A percentile compares a stretch with the other conserved stretches of the same genome.
These are phyloP conservation scores for Quercus phellos DNA, from an alignment of 331 rosid species.

Conservation along the genomic window DNA sequence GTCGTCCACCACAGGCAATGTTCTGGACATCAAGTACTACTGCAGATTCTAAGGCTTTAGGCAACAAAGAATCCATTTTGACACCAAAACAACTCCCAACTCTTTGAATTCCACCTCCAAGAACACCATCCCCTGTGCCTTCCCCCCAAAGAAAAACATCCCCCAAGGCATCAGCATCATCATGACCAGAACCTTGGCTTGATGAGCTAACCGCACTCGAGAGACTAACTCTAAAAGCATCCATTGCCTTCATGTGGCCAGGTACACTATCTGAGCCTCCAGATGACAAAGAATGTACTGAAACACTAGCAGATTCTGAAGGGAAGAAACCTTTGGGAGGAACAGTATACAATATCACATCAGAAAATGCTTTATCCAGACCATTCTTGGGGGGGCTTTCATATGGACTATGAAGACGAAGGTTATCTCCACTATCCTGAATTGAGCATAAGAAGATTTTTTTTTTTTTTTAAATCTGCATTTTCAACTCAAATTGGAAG, in stretches of 20 bases:
- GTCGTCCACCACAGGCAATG: constrained; percentile 94
- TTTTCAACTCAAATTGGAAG: constrained; percentile 11
- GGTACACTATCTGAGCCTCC: constrained; percentile 96
- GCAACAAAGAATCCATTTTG: constrained; percentile 83
- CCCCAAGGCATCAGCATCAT: constrained; percentile 98
- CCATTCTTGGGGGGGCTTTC: constrained; percentile 98
- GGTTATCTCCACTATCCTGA: constrained; percentile 88
- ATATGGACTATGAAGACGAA: constrained; percentile 87
- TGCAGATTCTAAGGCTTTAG: constrained; percentile 94
- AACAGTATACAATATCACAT: constrained; percentile 70
- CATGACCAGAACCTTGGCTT: constrained; percentile 99
- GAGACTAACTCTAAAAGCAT: constrained; percentile 95
- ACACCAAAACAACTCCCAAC: constrained; percentile 60
- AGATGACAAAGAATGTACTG: constrained; percentile 91
- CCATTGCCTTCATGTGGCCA: constrained; percentile 89
- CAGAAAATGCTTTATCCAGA: constrained; percentile 80
- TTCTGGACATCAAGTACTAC: constrained; percentile 95
- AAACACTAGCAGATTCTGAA: constrained; percentile 88
- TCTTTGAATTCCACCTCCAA: constrained; percentile 89
- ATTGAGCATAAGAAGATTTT: constrained; percentile 25
- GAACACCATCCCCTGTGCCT: constrained; percentile 93
- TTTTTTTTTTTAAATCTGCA: constrained; percentile 2
- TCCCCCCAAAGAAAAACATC: constrained; percentile 99
- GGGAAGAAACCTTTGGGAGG: constrained; percentile 92
- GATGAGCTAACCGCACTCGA: constrained; percentile 99